These are phyloP conservation scores for Scytalidium sp. DNA, from an alignment of 2,329 filamentous ascomycete species.

Conservation along the genomic window DNA sequence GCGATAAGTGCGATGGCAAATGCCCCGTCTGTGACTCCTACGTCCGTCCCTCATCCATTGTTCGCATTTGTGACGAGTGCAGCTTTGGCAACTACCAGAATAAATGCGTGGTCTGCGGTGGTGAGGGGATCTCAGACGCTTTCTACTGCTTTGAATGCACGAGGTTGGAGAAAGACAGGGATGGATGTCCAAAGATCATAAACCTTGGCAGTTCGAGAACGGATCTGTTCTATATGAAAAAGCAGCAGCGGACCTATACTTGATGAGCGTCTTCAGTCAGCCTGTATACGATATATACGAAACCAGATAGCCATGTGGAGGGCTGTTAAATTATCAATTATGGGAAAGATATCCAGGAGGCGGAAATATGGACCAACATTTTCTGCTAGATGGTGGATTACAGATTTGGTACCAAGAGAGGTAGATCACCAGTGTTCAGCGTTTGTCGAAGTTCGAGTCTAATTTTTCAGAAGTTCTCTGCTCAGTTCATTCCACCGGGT, in stretches of 20 bases:
- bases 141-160: conserved; percentile 99
- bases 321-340: too few relatives aligned
- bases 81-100: conserved; percentile 99
- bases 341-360: too few relatives aligned
- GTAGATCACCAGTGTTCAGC: too few relatives aligned
- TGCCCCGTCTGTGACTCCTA: conserved; percentile 99
- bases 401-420: too few relatives aligned
- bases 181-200: conserved; percentile 99
- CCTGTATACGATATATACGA: too few relatives aligned
- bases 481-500: too few relatives aligned
- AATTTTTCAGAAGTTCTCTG: too few relatives aligned
- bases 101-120: conserved; percentile 98
- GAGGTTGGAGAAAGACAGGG: conserved; percentile 90
- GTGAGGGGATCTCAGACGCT: conserved; percentile 95
- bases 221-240: conserved; percentile 58
- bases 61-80: conserved; percentile 99
- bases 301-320: too few relatives aligned
- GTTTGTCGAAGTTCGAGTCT: too few relatives aligned
- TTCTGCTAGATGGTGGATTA: too few relatives aligned
- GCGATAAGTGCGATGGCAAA: conserved; percentile 99
- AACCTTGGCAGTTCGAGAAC: conserved; percentile 94
- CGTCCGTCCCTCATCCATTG: conserved; percentile 94
- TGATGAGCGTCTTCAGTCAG: neutral
- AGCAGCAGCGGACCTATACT: neutral
- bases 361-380: too few relatives aligned